These are phyloP conservation scores for Sordaria brevicollis DNA, from an alignment of 495 filamentous ascomycete genomes.

Conservation along the genomic window DNA sequence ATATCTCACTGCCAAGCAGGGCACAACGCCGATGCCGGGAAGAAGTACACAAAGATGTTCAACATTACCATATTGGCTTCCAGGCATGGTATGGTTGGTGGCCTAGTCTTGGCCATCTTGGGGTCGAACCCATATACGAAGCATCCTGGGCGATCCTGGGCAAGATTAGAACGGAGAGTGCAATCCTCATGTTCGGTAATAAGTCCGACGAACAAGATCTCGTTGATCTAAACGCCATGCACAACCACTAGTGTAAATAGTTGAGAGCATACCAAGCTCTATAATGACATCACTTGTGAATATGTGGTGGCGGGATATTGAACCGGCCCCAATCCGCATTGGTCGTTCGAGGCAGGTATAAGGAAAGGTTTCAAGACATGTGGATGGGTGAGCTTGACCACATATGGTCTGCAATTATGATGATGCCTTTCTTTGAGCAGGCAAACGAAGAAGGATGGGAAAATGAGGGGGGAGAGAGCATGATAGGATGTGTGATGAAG, in stretches of 20 bases:
- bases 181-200: not conserved
- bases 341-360: not conserved
- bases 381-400: not conserved
- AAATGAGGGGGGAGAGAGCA: not conserved
- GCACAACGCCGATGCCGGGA: too few species aligned
- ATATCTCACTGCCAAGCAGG: too few species aligned
- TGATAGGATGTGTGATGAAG: not conserved
- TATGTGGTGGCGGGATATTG: not conserved
- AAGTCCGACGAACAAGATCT: not conserved
- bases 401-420: not conserved
- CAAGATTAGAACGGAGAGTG: not conserved
- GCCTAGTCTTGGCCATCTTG: too few species aligned
- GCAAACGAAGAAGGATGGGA: not conserved
- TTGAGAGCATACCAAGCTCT: not conserved
- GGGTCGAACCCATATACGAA: too few species aligned
- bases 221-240: not conserved
- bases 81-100: too few species aligned
- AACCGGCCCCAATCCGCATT: not conserved
- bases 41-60: too few species aligned
- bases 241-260: too few species aligned
- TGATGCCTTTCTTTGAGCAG: not conserved
- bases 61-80: too few species aligned
- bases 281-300: not conserved
- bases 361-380: not conserved
- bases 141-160: not conserved